A percentile compares a stretch with the other conserved stretches of the same genome.
Conservation (phyloP, 768 basidiomycete genomes). For the Strobilomyces confusus region DNA sequence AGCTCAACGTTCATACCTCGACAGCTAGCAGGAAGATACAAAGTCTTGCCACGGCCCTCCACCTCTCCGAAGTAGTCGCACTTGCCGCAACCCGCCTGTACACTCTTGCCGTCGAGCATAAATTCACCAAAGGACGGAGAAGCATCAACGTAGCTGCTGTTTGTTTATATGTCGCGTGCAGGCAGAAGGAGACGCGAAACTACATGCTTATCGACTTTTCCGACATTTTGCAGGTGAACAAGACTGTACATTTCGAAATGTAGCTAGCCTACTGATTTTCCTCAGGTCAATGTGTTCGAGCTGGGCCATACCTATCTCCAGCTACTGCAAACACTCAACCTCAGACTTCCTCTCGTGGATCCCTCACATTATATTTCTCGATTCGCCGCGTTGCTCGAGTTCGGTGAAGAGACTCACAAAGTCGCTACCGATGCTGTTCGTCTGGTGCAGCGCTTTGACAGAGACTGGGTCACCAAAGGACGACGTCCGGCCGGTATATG, state of each 20-base stretch:
- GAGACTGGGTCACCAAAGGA: slow-evolving; percentile 97
- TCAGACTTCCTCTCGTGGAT: slow-evolving; percentile 85
- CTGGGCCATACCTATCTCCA: slow-evolving; percentile 96
- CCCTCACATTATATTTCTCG: slow-evolving; percentile 96
- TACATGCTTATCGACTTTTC: slow-evolving; percentile 99
- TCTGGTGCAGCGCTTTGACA: slow-evolving; percentile 88
- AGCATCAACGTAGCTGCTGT: slow-evolving; percentile 93
- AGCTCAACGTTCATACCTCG: not conserved
- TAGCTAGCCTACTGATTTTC: not conserved
- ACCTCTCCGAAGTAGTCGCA: slow-evolving; percentile 74
- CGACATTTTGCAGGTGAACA: slow-evolving; percentile 79
- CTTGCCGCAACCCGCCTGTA: slow-evolving; percentile 84
- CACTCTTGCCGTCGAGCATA: slow-evolving; percentile 90
- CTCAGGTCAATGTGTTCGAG: slow-evolving; percentile 93
- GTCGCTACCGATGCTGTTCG: slow-evolving; percentile 93
- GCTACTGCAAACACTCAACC: slow-evolving; percentile 81
- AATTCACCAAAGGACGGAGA: slow-evolving; percentile 90
- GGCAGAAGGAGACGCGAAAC: slow-evolving; percentile 84
- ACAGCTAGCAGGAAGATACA: slow-evolving; percentile 81
- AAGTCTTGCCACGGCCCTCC: slow-evolving; percentile 73
- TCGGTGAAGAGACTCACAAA: slow-evolving; percentile 88
- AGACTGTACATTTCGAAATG: not conserved
- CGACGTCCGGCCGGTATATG: slow-evolving; percentile 96
- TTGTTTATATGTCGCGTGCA: slow-evolving; percentile 91
- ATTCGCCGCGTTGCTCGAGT: slow-evolving; percentile 91